Percentiles rank a stretch among this genome's conserved stretches.
Evolutionary conservation across 345 rosid species (phyloP).

Genomic region (Corchorus capsularis): DNA sequence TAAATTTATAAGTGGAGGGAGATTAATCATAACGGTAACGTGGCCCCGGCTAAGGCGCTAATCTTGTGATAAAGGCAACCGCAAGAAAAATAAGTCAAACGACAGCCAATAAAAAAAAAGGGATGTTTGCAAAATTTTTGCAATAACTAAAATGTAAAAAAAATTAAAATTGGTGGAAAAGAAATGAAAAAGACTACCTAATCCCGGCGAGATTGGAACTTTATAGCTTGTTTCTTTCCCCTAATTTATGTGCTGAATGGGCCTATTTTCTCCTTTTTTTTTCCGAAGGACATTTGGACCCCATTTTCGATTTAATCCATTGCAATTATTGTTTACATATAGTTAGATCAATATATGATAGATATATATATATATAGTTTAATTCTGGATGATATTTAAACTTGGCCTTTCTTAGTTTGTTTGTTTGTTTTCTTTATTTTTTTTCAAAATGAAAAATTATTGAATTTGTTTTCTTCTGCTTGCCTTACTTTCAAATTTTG

Average conservation of each 20-base stretch:
- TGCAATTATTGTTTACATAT: background rate
- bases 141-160: background rate
- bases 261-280: background rate
- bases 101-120: background rate
- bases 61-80: conserved; percentile 14
- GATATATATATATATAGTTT: too few relatives aligned
- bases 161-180: background rate
- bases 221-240: background rate
- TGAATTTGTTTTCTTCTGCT: too few relatives aligned
- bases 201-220: background rate
- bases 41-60: conserved; percentile 34
- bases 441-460: too few relatives aligned
- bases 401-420: too few relatives aligned
- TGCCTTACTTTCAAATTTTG: too few relatives aligned
- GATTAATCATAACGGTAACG: conserved; percentile 48
- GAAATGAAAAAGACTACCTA: background rate
- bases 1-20: conserved; percentile 17
- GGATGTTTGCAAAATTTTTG: background rate
- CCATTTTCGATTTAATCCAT: background rate
- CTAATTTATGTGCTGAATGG: conserved; percentile 3
- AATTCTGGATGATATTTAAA: too few relatives aligned
- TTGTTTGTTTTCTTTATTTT: too few relatives aligned
- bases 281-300: too few relatives aligned
- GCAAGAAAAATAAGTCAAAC: conserved; percentile 25
- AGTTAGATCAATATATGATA: too few relatives aligned